Base-by-base conservation (phyloP, 2,329 filamentous ascomycete genomes). In the Beauveria sp. region DNA sequence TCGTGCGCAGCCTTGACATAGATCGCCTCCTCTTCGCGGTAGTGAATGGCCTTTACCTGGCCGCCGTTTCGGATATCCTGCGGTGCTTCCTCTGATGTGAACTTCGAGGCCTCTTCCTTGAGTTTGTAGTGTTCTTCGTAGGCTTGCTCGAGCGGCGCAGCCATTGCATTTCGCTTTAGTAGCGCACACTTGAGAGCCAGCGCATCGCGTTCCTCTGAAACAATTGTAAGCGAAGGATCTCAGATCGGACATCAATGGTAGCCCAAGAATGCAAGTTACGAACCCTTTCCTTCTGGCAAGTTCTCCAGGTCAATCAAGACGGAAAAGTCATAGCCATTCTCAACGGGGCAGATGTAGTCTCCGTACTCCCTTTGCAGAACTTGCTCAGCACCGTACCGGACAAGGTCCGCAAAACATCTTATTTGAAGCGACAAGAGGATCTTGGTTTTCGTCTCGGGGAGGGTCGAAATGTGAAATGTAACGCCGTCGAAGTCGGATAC, bases 401-500 rank as follows among this genome's bases (percentile, higher is more conserved):
- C 84, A 48, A 99, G 84, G 74, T 99, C 96, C 68, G 86, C 84
- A 80, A 88, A 99, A 80, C 95, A 99, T 79, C 93, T 90, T 75
- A 99, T 91, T 75, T 91, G 87, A 70, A 99, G 89, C 24, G 95
- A 99, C 63, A 99, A 87, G 57, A 96, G 84, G 67, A 99, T 97
- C 79, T 96, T 91, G 55, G 91, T 88, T 82, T 98, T 98, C 65
- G 87, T 81, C 75, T 96, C 92, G 63, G 93, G 95, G 50, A 60
- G 55, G 1, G 95, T 99, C 43, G 93, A 98, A 72, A 99, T 93
- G 77, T 99, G 95, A 79, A 98, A 99, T 68, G 90, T 96, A 69
- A 98, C 95, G 73, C 93, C 93, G 78, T 99, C 96, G 73, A 99
- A 99, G 79, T 99, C 95, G 74, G 93, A 98, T 65, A 97, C 91